These are phyloP conservation scores for Naganishia randhawae DNA, from an alignment of 768 basidiomycete species.

Conservation along the genomic window DNA sequence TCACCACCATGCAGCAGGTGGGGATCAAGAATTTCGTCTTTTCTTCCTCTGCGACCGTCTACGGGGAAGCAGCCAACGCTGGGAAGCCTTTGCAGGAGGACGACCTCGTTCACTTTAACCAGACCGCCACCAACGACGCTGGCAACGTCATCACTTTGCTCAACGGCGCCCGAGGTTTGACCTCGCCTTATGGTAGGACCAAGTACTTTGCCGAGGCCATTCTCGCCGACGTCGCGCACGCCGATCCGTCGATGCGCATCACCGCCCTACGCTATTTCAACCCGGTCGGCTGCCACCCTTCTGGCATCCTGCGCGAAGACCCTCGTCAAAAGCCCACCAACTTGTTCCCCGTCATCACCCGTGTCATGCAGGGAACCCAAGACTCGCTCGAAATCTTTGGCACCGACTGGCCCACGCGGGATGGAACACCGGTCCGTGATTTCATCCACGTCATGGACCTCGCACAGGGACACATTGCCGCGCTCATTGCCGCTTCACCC, in stretches of 20 bases:
- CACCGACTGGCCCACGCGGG: conserved; percentile 94
- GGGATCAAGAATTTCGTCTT: conserved; percentile 85
- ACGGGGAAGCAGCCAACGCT: conserved; percentile 80
- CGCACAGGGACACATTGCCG: conserved; percentile 83
- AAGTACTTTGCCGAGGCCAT: conserved; percentile 90
- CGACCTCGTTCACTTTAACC: conserved; percentile 17
- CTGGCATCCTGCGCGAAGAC: conserved; percentile 91
- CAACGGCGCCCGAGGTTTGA: background rate
- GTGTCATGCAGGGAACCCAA: conserved; percentile 86
- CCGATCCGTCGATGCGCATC: conserved; percentile 59
- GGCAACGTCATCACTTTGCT: background rate
- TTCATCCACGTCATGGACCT: conserved; percentile 73
- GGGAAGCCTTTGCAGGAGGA: conserved; percentile 67
- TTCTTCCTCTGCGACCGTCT: conserved; percentile 98
- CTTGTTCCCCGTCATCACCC: conserved; percentile 83
- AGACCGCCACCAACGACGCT: background rate
- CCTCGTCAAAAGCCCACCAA: conserved; percentile 94
- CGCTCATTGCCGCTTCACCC: conserved; percentile 68
- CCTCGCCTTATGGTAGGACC: conserved; percentile 85
- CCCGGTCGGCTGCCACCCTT: conserved; percentile 97
- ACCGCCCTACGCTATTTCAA: conserved; percentile 97
- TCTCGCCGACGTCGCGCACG: conserved; percentile 74
- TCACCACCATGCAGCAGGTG: conserved; percentile 75
- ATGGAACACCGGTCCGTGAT: conserved; percentile 94
- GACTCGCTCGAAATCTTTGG: conserved; percentile 75